Percentiles rank a stretch among this genome's conserved stretches.
Evolutionary conservation across 169 alveolate species (phyloP).

Genomic region (Besnoitia besnoiti): DNA sequence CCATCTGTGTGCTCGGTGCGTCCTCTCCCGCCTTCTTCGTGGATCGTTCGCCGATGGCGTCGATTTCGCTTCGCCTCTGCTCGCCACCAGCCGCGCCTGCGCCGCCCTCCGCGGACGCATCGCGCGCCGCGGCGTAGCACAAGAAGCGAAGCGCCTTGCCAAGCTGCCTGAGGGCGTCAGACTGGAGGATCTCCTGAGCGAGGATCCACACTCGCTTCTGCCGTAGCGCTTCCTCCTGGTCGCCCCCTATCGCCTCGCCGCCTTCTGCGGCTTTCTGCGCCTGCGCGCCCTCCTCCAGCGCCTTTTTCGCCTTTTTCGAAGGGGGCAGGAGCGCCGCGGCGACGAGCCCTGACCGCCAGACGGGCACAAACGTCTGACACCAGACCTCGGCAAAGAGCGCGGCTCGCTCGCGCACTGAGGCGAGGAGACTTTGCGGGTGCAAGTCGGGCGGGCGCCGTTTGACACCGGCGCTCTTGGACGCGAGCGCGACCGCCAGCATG

Average conservation of each 20-base stretch:
- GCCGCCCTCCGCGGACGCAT: not conserved
- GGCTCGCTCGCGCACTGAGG: not conserved
- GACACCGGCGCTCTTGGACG: not conserved
- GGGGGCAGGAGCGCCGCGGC: slow-evolving; percentile 3
- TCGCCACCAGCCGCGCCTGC: not conserved
- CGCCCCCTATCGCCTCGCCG: not conserved
- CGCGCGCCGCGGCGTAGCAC: not conserved
- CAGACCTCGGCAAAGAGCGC: not conserved
- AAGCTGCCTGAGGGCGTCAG: not conserved
- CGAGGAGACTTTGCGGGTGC: not conserved
- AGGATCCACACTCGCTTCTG: not conserved
- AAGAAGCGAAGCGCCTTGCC: not conserved
- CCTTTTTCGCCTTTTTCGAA: not conserved
- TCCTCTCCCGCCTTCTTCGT: not conserved
- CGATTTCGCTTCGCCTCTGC: not conserved
- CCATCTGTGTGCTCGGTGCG: not conserved
- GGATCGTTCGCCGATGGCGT: not conserved
- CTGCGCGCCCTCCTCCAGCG: not conserved
- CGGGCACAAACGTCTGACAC: not conserved
- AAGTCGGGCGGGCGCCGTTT: not conserved
- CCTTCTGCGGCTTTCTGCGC: not conserved
- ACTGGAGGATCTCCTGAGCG: not conserved
- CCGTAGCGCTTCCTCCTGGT: no score
- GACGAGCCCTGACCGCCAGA: not conserved
- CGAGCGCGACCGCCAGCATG: not conserved